Evolutionary conservation across 1,284 basidiomycete species (phyloP).

Genomic region (Rhodotorula sp.): DNA sequence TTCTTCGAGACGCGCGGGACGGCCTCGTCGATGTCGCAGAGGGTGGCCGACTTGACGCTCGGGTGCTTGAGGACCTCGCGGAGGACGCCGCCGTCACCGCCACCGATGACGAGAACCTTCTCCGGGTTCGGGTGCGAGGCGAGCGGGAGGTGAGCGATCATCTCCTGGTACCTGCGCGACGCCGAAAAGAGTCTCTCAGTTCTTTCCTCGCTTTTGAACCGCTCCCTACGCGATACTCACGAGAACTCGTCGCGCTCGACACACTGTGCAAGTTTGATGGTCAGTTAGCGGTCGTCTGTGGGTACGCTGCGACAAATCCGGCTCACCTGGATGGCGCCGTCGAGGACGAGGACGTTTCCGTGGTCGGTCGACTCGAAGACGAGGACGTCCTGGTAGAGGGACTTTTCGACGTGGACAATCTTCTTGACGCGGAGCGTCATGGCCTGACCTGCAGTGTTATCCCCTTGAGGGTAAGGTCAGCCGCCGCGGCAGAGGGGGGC

Average conservation of each 20-base stretch:
- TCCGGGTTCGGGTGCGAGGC: conserved; percentile 95
- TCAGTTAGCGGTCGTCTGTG: not conserved
- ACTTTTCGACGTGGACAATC: conserved; percentile 92
- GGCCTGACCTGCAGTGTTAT: conserved; percentile 53
- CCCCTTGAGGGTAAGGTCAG: conserved; percentile 30
- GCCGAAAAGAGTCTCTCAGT: no score
- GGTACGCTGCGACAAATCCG: not conserved
- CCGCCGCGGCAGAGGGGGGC: not conserved
- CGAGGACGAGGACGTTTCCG: conserved; percentile 93
- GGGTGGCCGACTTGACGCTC: conserved; percentile 83
- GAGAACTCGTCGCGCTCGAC: conserved; percentile 98
- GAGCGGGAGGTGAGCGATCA: conserved; percentile 96
- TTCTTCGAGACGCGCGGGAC: conserved; percentile 92
- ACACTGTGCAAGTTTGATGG: conserved; percentile 30
- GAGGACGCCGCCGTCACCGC: conserved; percentile 80
- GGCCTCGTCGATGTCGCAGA: conserved; percentile 99
- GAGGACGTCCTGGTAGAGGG: conserved; percentile 90
- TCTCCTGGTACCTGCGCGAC: conserved; percentile 90
- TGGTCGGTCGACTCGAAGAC: conserved; percentile 93
- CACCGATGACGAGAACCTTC: conserved; percentile 93
- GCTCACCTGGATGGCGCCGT: conserved; percentile 79
- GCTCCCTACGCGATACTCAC: conserved; percentile 55
- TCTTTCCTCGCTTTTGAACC: not conserved
- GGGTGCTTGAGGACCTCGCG: conserved; percentile 96
- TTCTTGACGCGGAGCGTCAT: conserved; percentile 94